Evolutionary conservation across 257 asterid genomes (phyloP), one percentile per base, ranked within the genome.

Genomic region (Rehmannia glutinosa): DNA sequence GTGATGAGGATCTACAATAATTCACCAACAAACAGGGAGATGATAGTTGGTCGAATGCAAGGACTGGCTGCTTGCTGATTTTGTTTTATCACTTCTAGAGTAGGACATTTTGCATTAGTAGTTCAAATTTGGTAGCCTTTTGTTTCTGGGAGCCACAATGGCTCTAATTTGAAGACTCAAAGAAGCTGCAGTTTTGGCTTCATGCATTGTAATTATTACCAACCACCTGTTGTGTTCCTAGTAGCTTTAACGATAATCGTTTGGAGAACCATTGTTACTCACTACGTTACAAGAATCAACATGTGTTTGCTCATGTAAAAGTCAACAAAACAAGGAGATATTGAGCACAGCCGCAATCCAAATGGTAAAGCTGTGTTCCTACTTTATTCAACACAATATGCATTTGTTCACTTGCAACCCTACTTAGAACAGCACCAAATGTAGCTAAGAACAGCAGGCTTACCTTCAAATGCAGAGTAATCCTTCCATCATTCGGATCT

Each of bases 401-500:
- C 12, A 33, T n/a, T 23, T 2, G 47, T 70, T 70, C 17, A 45
- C 5, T 36, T 11, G 39, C 39, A 57, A 20, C 35, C 35, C 46
- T 38, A 72, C 19, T 53, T 13, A 47, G 51, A 62, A 15, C 39
- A 59, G 8, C 35, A 32, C 16, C 41, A 66, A 47, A 50, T 39
- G 62, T 38, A 25, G 58, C 42, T 24, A 43, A 51, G 66, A 56
- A 61, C 8, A 61, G 55, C 49, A 27, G 6, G 35, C 57, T 51
- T 64, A 90, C 97, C 97, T 91, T 91, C 76, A 91, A 77, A 83
- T 91, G 97, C 75, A 91, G 79, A 57, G 90, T 81, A 74, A 91
- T 72, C 76, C 90, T 86, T 77, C 97, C 97, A 76, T 91, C 97
- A 80, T 73, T 86, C 73, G 97, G 89, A 82, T 91, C 97, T 19